Conservation (phyloP, 345 rosid genomes). For the Eucalyptus grandis region DNA sequence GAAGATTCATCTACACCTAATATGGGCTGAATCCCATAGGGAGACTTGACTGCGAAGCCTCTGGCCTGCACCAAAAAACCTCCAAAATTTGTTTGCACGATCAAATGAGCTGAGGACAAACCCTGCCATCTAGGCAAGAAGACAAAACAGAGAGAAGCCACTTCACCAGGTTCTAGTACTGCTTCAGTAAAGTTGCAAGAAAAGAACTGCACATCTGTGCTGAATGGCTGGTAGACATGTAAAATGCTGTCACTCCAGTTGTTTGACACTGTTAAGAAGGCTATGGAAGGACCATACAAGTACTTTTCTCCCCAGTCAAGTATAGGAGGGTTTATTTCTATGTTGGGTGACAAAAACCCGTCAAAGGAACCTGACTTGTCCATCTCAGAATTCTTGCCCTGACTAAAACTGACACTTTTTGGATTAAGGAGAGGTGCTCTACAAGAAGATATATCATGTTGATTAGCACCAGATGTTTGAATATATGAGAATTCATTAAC, state of each 20-base stretch:
- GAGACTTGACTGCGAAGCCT: constrained; percentile 48
- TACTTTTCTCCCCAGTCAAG: constrained; percentile 50
- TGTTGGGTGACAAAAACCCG: constrained; percentile 12
- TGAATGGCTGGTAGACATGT: constrained; percentile 48
- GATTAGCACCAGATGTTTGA: constrained; percentile 8
- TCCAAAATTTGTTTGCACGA: constrained; percentile 61
- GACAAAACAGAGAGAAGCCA: constrained; percentile 47
- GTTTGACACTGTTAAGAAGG: constrained; percentile 42
- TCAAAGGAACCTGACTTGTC: constrained; percentile 11
- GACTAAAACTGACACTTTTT: constrained; percentile 11
- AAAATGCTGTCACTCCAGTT: constrained; percentile 47
- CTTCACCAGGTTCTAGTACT: constrained; percentile 46
- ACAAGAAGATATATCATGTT: constrained; percentile 27
- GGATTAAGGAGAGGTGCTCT: constrained; percentile 14
- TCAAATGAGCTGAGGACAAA: constrained; percentile 37
- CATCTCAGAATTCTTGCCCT: constrained; percentile 12
- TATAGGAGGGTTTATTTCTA: constrained; percentile 39
- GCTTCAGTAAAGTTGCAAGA: constrained; percentile 51
- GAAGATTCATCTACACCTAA: constrained; percentile 15
- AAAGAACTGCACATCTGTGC: constrained; percentile 48
- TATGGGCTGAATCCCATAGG: constrained; percentile 35
- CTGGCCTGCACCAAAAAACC: constrained; percentile 56
- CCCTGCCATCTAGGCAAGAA: constrained; percentile 58
- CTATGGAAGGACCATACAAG: constrained; percentile 42
- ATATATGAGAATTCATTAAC: constrained; percentile 12